phyloP scores from a whole-genome alignment of 2,329 filamentous ascomycete genomes.

The Trichoderma brevicompactum region DNA sequence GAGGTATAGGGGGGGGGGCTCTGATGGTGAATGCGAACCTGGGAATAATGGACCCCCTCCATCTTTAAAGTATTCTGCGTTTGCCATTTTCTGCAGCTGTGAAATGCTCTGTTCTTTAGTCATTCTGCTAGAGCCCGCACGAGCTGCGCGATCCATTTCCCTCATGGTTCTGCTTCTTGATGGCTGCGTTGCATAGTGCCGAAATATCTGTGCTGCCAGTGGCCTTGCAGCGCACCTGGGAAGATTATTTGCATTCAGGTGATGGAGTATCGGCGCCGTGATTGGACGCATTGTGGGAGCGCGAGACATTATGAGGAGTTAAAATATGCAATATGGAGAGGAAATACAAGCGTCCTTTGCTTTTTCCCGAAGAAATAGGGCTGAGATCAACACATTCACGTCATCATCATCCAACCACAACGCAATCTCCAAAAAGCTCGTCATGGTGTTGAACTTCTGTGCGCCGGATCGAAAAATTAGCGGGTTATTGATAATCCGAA shows the following conservation, averaged over 20 bases:
- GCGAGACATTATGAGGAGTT: slow-evolving; percentile 28
- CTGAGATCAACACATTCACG: background rate
- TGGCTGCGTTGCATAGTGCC: slow-evolving; percentile 37
- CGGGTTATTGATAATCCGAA: slow-evolving; percentile 30
- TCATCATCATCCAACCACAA: slow-evolving; percentile 1
- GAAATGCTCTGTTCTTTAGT: slow-evolving; percentile 40
- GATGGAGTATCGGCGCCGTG: slow-evolving; percentile 33
- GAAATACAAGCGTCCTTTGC: background rate
- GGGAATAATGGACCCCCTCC: slow-evolving; percentile 44
- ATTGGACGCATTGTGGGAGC: slow-evolving; percentile 21
- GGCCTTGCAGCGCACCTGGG: slow-evolving; percentile 33
- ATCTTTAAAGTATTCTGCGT: slow-evolving; percentile 42
- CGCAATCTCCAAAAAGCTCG: slow-evolving; percentile 5
- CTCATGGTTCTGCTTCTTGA: slow-evolving; percentile 36
- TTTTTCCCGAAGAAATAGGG: background rate
- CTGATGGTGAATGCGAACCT: slow-evolving; percentile 32
- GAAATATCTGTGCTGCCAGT: slow-evolving; percentile 34
- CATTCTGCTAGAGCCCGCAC: slow-evolving; percentile 34
- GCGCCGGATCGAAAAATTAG: background rate
- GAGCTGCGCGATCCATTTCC: slow-evolving; percentile 38
- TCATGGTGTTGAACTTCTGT: slow-evolving; percentile 22
- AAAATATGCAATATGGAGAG: background rate
- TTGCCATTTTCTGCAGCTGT: slow-evolving; percentile 39
- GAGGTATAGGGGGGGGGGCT: no score
- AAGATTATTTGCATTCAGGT: slow-evolving; percentile 31